phyloP scores from a whole-genome alignment of 768 basidiomycete species.

The Hygrophorus pudorinus region DNA sequence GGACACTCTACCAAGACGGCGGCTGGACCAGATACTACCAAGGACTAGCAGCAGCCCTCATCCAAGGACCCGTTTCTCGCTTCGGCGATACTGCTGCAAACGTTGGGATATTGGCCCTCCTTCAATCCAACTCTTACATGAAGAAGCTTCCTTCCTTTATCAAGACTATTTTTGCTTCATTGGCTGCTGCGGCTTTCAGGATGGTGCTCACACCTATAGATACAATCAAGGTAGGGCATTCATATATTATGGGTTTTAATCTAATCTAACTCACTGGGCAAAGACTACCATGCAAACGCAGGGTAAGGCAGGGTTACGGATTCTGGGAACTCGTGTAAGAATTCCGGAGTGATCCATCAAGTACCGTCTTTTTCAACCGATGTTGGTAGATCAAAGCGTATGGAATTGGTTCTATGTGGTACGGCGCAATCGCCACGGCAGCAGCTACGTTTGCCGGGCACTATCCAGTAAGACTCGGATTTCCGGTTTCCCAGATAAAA shows the following conservation, averaged over 20 bases:
- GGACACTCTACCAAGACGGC: slow-evolving; percentile 67
- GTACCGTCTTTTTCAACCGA: neutral
- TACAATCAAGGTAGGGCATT: slow-evolving; percentile 42
- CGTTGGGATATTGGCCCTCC: slow-evolving; percentile 79
- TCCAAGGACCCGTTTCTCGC: slow-evolving; percentile 77
- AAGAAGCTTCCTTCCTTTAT: slow-evolving; percentile 47
- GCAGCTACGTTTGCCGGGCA: slow-evolving; percentile 91
- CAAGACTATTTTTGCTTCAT: slow-evolving; percentile 69
- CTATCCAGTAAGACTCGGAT: slow-evolving; percentile 68
- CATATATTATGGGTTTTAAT: too few species aligned
- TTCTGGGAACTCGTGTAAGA: slow-evolving; percentile 57
- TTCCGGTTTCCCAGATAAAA: neutral
- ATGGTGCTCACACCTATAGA: slow-evolving; percentile 92
- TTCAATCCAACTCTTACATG: slow-evolving; percentile 68
- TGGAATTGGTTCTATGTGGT: slow-evolving; percentile 80
- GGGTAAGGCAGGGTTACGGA: slow-evolving; percentile 55
- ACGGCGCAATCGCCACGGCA: slow-evolving; percentile 85
- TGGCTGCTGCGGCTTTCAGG: slow-evolving; percentile 76
- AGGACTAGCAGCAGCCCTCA: slow-evolving; percentile 73
- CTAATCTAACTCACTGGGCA: too few species aligned
- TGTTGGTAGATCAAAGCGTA: slow-evolving; percentile 51
- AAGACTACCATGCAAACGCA: slow-evolving; percentile 92
- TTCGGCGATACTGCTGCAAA: slow-evolving; percentile 97
- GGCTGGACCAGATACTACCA: slow-evolving; percentile 82
- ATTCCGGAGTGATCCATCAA: neutral